These are phyloP conservation scores for Globisporangium orthogonon DNA, from an alignment of 352 stramenopile species.

Conservation along the genomic window DNA sequence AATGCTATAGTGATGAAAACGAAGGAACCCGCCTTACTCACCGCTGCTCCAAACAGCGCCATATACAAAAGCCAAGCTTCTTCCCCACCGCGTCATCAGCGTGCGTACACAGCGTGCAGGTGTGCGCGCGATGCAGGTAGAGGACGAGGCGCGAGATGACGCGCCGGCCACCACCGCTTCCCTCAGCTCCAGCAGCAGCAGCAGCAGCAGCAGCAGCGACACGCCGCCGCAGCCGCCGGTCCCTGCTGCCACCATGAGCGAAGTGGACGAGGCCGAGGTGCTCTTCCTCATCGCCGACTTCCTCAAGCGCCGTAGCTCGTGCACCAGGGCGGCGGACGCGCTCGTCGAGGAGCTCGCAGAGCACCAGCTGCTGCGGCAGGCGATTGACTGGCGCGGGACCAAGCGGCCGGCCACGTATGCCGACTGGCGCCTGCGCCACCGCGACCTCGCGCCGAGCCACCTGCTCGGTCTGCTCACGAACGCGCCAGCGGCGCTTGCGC, in stretches of 20 bases:
- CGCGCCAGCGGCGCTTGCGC: background rate
- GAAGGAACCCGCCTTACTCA: background rate
- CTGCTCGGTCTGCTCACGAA: constrained; percentile 45
- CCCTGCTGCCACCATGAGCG: background rate
- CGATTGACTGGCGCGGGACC: constrained; percentile 62
- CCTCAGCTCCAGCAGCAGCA: too few species aligned
- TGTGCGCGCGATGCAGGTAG: background rate
- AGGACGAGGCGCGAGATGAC: background rate
- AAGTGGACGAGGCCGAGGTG: constrained; percentile 36
- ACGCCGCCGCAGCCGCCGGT: background rate
- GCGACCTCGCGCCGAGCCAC: constrained; percentile 56
- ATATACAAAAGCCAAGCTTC: background rate
- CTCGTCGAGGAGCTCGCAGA: constrained; percentile 64
- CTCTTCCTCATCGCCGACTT: constrained; percentile 86
- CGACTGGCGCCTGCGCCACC: constrained; percentile 71
- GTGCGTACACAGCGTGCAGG: background rate
- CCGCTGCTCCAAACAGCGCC: background rate
- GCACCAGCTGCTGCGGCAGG: constrained; percentile 44
- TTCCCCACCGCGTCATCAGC: background rate
- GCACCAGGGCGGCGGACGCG: constrained; percentile 47
- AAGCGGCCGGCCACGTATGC: constrained; percentile 49
- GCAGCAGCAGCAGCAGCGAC: too few species aligned
- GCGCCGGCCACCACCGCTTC: too few species aligned
- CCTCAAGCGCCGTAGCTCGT: constrained; percentile 59
- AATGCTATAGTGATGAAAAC: background rate